Percentiles rank a stretch among this genome's conserved stretches.
These are phyloP conservation scores for Prillingera fragicola DNA, from an alignment of 1,284 basidiomycete species.

Conservation along the genomic window DNA sequence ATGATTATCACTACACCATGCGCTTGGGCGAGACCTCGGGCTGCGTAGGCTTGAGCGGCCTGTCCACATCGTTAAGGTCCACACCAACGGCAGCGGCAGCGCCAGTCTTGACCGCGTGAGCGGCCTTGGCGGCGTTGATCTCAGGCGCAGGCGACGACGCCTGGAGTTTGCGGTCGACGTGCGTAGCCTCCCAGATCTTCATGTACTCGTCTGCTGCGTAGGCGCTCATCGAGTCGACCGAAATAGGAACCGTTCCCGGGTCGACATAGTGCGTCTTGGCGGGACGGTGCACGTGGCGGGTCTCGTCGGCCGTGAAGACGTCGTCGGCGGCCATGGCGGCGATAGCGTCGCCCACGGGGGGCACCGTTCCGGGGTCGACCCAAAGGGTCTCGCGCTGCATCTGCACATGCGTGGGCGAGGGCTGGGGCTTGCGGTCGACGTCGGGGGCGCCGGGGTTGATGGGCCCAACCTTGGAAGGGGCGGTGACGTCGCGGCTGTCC, in stretches of 20 bases:
- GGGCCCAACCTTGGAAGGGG: too few relatives aligned
- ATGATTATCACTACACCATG: constrained; percentile 16
- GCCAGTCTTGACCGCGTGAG: too few relatives aligned
- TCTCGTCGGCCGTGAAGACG: not conserved
- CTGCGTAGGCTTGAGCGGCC: too few relatives aligned
- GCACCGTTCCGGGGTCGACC: too few relatives aligned
- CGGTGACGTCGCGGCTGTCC: too few relatives aligned
- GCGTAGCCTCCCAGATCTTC: not conserved
- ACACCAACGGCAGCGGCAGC: too few relatives aligned
- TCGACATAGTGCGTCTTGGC: not conserved
- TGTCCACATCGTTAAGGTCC: too few relatives aligned
- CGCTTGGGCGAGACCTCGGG: constrained; percentile 17
- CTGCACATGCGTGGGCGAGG: not conserved
- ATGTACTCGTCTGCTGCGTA: not conserved
- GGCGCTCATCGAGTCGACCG: too few relatives aligned
- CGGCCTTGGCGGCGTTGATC: too few relatives aligned
- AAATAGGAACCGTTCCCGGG: not conserved
- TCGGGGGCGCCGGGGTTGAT: constrained; percentile 5
- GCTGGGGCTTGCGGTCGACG: not conserved
- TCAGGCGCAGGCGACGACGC: constrained; percentile 1
- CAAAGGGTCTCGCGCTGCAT: not conserved
- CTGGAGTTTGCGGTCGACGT: constrained; percentile 6
- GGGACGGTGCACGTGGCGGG: not conserved
- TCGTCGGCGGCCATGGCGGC: not conserved
- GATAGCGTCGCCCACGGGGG: not conserved